Conservation (phyloP, 140 eudicot genomes). For the Senecio squalidus region DNA sequence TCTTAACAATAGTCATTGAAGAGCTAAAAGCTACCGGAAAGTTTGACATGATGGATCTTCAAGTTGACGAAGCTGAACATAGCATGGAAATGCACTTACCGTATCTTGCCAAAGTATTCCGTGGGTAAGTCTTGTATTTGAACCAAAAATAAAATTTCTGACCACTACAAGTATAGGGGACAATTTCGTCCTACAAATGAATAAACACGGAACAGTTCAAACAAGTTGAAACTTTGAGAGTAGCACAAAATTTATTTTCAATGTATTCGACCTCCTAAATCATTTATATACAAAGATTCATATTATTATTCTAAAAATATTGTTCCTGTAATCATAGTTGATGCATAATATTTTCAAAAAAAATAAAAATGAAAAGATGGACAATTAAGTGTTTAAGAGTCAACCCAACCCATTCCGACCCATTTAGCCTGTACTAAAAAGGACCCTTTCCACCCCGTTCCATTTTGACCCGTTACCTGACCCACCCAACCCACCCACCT, state of each 20-base stretch:
- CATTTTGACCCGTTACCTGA: neutral
- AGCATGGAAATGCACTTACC: conserved; percentile 99
- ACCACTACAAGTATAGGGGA: neutral
- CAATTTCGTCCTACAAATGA: neutral
- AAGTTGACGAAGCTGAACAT: conserved; percentile 93
- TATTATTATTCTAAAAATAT: neutral
- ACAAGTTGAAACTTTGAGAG: neutral
- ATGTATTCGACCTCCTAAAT: neutral
- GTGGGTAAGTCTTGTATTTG: conserved; percentile 48
- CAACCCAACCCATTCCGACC: neutral
- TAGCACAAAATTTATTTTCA: neutral
- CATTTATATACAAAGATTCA: neutral
- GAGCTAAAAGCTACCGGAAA: conserved; percentile 90
- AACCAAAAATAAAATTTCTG: neutral
- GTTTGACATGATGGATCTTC: conserved; percentile 88
- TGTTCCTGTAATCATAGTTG: neutral
- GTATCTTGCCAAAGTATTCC: conserved; percentile 84
- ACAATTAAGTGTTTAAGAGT: too few relatives aligned
- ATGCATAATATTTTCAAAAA: neutral
- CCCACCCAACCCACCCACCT: neutral
- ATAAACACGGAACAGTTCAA: neutral
- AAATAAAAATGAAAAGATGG: neutral
- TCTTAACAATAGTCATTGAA: conserved; percentile 44
- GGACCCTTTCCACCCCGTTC: neutral
- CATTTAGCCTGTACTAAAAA: neutral